phyloP scores from a whole-genome alignment of 805 yeast genomes.

The Scheffersomyces lignosus region DNA sequence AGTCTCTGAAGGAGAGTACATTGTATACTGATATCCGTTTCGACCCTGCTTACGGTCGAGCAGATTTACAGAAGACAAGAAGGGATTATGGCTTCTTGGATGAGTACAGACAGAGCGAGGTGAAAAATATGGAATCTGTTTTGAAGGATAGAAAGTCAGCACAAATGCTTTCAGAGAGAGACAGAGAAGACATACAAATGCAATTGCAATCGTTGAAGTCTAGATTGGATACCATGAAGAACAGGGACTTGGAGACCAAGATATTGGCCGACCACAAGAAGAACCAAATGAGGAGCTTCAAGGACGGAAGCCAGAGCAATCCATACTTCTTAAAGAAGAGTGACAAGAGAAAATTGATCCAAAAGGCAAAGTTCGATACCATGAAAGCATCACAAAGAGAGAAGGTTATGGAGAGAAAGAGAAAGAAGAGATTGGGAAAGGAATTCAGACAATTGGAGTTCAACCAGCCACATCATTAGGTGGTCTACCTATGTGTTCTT shows the following conservation, averaged over 20 bases:
- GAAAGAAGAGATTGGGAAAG: constrained; percentile 80
- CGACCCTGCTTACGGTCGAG: constrained; percentile 85
- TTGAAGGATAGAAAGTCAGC: constrained; percentile 54
- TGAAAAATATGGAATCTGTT: constrained; percentile 55
- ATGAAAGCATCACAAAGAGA: constrained; percentile 74
- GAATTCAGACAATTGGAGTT: constrained; percentile 61
- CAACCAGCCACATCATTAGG: constrained; percentile 6
- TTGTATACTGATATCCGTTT: constrained; percentile 83
- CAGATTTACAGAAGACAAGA: constrained; percentile 66
- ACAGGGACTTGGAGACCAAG: constrained; percentile 71
- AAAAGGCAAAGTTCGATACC: constrained; percentile 72
- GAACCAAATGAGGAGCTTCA: constrained; percentile 46
- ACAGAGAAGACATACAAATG: constrained; percentile 53
- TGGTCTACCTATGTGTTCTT: too few species aligned
- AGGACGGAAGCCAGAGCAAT: constrained; percentile 48
- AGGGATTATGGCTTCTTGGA: constrained; percentile 83
- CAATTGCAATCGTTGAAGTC: constrained; percentile 65
- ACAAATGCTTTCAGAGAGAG: constrained; percentile 42
- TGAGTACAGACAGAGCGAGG: constrained; percentile 77
- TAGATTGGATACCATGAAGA: constrained; percentile 64
- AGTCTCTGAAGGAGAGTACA: constrained; percentile 35
- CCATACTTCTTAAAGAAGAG: constrained; percentile 63
- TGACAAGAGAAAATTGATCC: constrained; percentile 71
- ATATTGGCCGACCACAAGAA: constrained; percentile 62
- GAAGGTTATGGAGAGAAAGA: constrained; percentile 82